Conservation (phyloP, 192 early-diverging fungal genomes). For the Chytriomyces confervae region DNA sequence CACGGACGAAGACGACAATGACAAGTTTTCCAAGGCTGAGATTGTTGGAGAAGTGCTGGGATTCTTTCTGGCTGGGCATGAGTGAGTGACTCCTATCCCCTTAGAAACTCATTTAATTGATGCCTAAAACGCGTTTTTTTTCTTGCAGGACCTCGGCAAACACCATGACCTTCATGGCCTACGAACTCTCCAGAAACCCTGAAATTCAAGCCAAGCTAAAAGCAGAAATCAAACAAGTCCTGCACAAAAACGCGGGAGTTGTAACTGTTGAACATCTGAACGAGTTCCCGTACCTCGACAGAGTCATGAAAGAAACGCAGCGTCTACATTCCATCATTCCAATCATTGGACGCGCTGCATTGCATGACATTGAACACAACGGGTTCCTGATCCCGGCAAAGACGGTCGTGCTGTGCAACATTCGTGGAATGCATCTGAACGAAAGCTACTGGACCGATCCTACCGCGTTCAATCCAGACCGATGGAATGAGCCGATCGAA, state of each 20-base stretch:
- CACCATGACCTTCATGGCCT: constrained; percentile 38
- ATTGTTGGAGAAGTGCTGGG: constrained; percentile 48
- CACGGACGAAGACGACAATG: not conserved
- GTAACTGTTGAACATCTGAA: constrained; percentile 29
- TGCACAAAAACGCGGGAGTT: not conserved
- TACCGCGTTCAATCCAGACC: constrained; percentile 45
- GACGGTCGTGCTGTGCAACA: constrained; percentile 34
- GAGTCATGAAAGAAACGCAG: constrained; percentile 48
- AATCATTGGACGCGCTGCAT: not conserved
- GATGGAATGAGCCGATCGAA: constrained; percentile 40
- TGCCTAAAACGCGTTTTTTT: not conserved
- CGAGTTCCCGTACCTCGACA: constrained; percentile 45
- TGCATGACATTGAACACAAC: constrained; percentile 31
- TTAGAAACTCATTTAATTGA: not conserved
- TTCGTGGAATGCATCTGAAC: constrained; percentile 43
- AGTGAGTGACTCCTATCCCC: not conserved
- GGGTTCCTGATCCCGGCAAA: constrained; percentile 37
- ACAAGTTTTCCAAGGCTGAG: constrained; percentile 43
- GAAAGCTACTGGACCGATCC: constrained; percentile 40
- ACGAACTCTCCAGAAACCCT: constrained; percentile 33
- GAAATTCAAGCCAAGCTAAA: constrained; percentile 29
- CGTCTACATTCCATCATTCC: constrained; percentile 45
- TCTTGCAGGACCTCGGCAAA: constrained; percentile 45
- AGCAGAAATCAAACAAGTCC: not conserved
- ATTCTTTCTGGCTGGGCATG: constrained; percentile 54